Base-by-base conservation (phyloP, 2,329 filamentous ascomycete genomes). In the Nannizziopsis arthrosporioides region DNA sequence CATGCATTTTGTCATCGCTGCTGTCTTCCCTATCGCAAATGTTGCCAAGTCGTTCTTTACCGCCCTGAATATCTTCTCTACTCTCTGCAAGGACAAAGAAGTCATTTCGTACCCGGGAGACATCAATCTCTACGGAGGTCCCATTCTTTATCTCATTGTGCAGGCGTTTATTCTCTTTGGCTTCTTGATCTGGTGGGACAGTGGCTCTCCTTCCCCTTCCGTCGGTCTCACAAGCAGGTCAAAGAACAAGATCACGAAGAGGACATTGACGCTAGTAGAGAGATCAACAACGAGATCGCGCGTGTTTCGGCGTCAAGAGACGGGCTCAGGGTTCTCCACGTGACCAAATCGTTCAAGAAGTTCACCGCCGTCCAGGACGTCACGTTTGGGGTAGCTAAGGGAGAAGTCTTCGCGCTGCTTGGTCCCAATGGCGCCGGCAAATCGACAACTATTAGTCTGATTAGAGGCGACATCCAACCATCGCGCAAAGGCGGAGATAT, bases 371-470 rank as follows among this genome's bases (percentile, higher is more conserved):
- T 95, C n/a, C 82, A 94, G 56, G 85, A 94, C 57, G 78, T 93
- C 37, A 85, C 83, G 0, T 94, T 95, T 58, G 82, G 83, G 14
- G 82, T 95, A 30, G 76, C 77, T 12, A 79, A 78, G 42, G 83
- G 85, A 43, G 84, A 94, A 61, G 84, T 94, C 0, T 94, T 94
- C 65, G 88, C 88, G 0, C 74, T 95, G 0, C 75, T 96, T 1
- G 89, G 89, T 0, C 88, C 89, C 12, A 94, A 94, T 60, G 88
- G 89, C 18, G 90, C 89, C 1, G 89, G 89, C 49, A 95, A 95
- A 59, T 87, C 82, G 0, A 94, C 88, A 0, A 93, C 84, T 0
- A 94, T 95, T 56, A 86, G 82, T 1, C 72, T 94, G 38, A 87
- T 96, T 55, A 79, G 89, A 53, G 90, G 90, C n/a, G 89, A 95